A percentile compares a stretch with the other conserved stretches of the same genome.
Conservation (phyloP, 441 rosid species). For the Erysimum pusillum region DNA sequence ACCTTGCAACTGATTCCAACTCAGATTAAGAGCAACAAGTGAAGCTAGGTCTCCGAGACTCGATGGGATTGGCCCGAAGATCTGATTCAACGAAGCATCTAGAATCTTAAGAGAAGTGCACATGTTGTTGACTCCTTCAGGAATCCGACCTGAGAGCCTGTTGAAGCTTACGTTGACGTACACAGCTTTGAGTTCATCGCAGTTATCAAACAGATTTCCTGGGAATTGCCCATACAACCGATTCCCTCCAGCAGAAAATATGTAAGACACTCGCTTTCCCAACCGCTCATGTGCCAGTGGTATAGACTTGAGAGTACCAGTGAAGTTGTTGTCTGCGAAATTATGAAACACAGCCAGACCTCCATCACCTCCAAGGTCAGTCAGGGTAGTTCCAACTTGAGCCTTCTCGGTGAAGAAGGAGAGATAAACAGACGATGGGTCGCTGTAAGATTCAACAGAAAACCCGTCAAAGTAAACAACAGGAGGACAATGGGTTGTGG, state of each 20-base stretch:
- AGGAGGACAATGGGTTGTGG: slow-evolving; percentile 48
- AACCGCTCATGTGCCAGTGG: slow-evolving; percentile 54
- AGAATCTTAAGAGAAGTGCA: slow-evolving; percentile 57
- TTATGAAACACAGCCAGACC: slow-evolving; percentile 53
- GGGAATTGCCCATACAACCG: slow-evolving; percentile 59
- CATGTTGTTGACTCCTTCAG: slow-evolving; percentile 53
- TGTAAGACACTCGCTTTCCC: slow-evolving; percentile 53
- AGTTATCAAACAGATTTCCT: slow-evolving; percentile 50
- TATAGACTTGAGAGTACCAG: slow-evolving; percentile 52
- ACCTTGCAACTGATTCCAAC: slow-evolving; percentile 62
- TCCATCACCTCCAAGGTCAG: slow-evolving; percentile 46
- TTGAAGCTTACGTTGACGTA: slow-evolving; percentile 61
- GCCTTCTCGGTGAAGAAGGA: slow-evolving; percentile 53
- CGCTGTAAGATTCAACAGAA: slow-evolving; percentile 44
- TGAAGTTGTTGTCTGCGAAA: slow-evolving; percentile 61
- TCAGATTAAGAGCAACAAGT: slow-evolving; percentile 59
- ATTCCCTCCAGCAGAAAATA: slow-evolving; percentile 63
- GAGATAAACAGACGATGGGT: slow-evolving; percentile 52
- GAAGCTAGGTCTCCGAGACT: slow-evolving; percentile 53
- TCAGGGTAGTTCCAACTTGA: slow-evolving; percentile 45
- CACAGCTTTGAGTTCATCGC: slow-evolving; percentile 55
- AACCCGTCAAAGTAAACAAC: slow-evolving; percentile 35
- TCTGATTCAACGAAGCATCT: slow-evolving; percentile 62
- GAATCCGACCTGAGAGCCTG: slow-evolving; percentile 60
- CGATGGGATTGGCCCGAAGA: slow-evolving; percentile 56